Conservation (phyloP, 352 stramenopile genomes). For the Pythium sukuiense region DNA sequence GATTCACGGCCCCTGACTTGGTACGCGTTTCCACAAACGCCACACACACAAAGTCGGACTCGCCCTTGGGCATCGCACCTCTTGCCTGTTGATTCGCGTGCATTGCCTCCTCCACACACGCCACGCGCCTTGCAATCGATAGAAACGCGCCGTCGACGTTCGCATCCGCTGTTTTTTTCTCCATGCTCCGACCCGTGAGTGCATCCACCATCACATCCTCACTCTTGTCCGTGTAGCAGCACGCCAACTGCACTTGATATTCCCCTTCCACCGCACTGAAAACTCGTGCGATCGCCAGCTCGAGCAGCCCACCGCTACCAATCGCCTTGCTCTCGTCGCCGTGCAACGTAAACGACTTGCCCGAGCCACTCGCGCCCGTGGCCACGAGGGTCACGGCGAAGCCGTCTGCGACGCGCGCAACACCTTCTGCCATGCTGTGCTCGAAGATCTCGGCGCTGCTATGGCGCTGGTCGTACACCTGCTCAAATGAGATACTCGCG, state of each 20-base stretch:
- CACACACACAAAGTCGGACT: constrained; percentile 41
- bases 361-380: constrained; percentile 41
- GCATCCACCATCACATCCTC: constrained; percentile 14
- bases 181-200: constrained; percentile 2
- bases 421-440: constrained; percentile 33
- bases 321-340: constrained; percentile 27
- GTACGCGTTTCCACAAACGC: constrained; percentile 45
- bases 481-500: constrained; percentile 76
- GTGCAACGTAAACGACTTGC: constrained; percentile 70
- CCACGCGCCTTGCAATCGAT: constrained; percentile 30
- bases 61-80: neutral
- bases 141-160: constrained; percentile 23
- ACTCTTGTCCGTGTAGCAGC: constrained; percentile 10
- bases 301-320: constrained; percentile 18
- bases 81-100: constrained; percentile 34
- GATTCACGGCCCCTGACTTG: constrained; percentile 18
- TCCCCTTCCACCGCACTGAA: constrained; percentile 15
- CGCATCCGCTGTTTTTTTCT: neutral
- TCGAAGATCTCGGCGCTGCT: constrained; percentile 44
- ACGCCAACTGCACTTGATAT: constrained; percentile 19
- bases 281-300: constrained; percentile 22
- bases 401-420: constrained; percentile 35
- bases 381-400: constrained; percentile 42
- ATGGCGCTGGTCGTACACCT: constrained; percentile 56
- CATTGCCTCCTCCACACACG: constrained; percentile 34